Base-by-base conservation (phyloP, 441 rosid genomes). In the Capsella rubella region DNA sequence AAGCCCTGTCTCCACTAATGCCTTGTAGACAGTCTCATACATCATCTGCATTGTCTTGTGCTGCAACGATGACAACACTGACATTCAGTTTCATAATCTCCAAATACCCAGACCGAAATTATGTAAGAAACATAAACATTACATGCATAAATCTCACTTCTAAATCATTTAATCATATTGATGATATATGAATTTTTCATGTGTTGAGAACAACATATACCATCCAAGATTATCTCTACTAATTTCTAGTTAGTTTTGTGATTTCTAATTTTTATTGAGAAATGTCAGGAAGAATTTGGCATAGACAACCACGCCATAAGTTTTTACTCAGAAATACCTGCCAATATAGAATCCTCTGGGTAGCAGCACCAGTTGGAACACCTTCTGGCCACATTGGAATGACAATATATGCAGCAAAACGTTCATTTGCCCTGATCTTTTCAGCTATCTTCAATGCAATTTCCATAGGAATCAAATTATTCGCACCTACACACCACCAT, bases 371-470 rank as follows among this genome's bases (percentile, higher is more conserved):
- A 1, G 94, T 87, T 62, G 99, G 99, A 81, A 74, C 84, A 52
- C 99, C 99, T 82, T 96, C 97, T 1, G 99, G 99, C 97, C 97
- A 96, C 97, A 96, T 93, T 16, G 98, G 98, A 64, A 96, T 50
- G 61, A 93, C 93, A 57, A 96, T 85, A 77, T 93, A 96, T n/a
- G 87, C 98, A 81, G 97, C 90, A 83, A 96, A 93, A 52, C 98
- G 84, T 86, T 96, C 95, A 53, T 85, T 76, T 54, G 97, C 97
- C 80, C 87, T 88, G 65, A 96, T 96, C 86, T 96, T 96, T 14
- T 85, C 82, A 13, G 97, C 96, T 43, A 96, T 93, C 89, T 93
- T 96, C 31, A 93, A 84, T 34, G 99, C 97, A 54, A 96, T 90
- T 86, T 96, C 97, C 98, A 93, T 96, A n/a, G 98, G 98, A 77